phyloP scores from a whole-genome alignment of 495 filamentous ascomycete genomes.

The Evernia prunastri region DNA sequence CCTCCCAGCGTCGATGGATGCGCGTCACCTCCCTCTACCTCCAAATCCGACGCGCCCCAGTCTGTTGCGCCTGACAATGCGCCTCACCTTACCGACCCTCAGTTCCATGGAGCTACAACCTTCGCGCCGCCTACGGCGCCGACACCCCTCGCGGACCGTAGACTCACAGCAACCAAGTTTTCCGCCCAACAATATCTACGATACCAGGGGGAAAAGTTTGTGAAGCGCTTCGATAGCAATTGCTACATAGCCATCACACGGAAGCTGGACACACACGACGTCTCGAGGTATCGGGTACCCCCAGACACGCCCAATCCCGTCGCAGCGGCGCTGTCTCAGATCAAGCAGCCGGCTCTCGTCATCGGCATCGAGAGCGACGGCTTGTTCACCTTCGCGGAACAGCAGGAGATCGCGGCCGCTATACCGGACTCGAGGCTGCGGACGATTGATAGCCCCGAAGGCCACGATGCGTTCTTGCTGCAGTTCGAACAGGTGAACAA shows the following conservation, averaged over 20 bases:
- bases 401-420: conserved; percentile 78
- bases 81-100: conserved; percentile 56
- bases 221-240: conserved; percentile 93
- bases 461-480: conserved; percentile 91
- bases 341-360: conserved; percentile 82
- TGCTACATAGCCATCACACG: conserved; percentile 98
- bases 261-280: conserved; percentile 97
- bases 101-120: conserved; percentile 65
- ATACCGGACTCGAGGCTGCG: conserved; percentile 73
- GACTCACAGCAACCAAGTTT: conserved; percentile 75
- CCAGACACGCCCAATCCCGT: conserved; percentile 47
- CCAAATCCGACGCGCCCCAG: conserved; percentile 25
- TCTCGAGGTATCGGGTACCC: conserved; percentile 61
- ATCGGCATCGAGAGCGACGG: conserved; percentile 92
- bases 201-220: conserved; percentile 97
- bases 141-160: conserved; percentile 28
- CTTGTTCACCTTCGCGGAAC: conserved; percentile 92
- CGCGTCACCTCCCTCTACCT: conserved; percentile 27
- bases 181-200: conserved; percentile 95
- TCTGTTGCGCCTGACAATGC: conserved; percentile 24
- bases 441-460: conserved; percentile 86
- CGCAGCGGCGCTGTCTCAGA: conserved; percentile 64
- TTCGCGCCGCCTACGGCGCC: conserved; percentile 29
- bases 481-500: conserved; percentile 96
- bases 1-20: conserved; percentile 36